These are phyloP conservation scores for Fusarium metavorans DNA, from an alignment of 2,329 filamentous ascomycete genomes.

Conservation along the genomic window DNA sequence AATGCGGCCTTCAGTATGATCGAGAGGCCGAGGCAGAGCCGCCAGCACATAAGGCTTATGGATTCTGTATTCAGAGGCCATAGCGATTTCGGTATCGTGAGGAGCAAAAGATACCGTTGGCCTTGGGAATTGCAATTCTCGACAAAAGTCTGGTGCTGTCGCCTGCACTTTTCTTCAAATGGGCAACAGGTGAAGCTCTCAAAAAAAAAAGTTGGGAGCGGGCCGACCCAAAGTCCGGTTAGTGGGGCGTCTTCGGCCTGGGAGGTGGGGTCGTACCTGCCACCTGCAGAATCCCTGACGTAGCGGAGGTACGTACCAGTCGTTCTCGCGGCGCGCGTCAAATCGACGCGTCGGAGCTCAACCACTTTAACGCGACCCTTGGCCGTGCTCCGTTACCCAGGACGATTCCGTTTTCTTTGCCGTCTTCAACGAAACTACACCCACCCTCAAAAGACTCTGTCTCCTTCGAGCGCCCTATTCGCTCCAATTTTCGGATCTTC, in stretches of 20 bases:
- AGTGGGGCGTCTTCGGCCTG: constrained; percentile 41
- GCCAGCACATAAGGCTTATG: constrained; percentile 74
- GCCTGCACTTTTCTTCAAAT: constrained; percentile 33
- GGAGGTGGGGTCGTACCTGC: constrained; percentile 35
- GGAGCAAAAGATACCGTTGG: constrained; percentile 13
- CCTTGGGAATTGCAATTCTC: constrained; percentile 37
- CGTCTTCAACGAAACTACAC: constrained; percentile 8
- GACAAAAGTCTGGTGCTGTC: constrained; percentile 20
- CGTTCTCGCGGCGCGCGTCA: constrained; percentile 22
- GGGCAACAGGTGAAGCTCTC: constrained; percentile 43
- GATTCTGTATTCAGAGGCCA: constrained; percentile 71
- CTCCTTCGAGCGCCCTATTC: background rate
- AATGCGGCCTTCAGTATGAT: constrained; percentile 63
- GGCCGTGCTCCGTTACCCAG: constrained; percentile 21
- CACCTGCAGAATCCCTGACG: constrained; percentile 39
- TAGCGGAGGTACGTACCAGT: constrained; percentile 33
- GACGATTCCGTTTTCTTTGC: constrained; percentile 25
- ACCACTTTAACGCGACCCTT: constrained; percentile 45
- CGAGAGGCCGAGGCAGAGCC: constrained; percentile 68
- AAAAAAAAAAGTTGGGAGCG: constrained; percentile 51
- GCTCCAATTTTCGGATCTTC: background rate
- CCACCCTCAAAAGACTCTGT: background rate
- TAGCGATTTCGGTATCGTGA: constrained; percentile 45
- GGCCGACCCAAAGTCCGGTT: constrained; percentile 51
- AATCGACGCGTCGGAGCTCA: constrained; percentile 41